Evolutionary conservation across 2,329 filamentous ascomycete genomes (phyloP).

Genomic region (Phialocephala subalpina): DNA sequence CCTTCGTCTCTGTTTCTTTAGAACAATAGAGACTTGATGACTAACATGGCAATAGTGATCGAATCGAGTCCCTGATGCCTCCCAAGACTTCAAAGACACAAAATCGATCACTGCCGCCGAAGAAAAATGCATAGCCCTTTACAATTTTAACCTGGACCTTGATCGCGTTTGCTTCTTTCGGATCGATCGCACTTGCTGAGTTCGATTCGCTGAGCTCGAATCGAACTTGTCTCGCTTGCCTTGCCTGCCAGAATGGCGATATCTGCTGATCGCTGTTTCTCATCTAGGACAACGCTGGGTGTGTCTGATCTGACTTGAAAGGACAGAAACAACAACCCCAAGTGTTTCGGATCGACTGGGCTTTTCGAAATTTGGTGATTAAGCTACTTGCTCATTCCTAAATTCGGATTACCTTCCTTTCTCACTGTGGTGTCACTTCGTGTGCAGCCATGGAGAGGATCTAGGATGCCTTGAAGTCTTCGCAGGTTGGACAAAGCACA

Average conservation of each 20-base stretch:
- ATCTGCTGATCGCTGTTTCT: background rate
- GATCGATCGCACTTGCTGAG: background rate
- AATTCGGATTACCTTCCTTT: slow-evolving; percentile 49
- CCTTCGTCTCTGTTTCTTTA: slow-evolving; percentile 25
- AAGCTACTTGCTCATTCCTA: slow-evolving; percentile 3
- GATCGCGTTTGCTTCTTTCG: slow-evolving; percentile 8
- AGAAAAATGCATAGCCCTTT: slow-evolving; percentile 19
- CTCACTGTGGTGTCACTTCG: slow-evolving; percentile 60
- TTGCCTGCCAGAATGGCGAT: slow-evolving; percentile 10
- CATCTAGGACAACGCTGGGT: background rate
- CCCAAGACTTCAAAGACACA: slow-evolving; percentile 27
- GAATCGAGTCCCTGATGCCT: slow-evolving; percentile 31
- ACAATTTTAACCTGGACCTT: slow-evolving; percentile 11
- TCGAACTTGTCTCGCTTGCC: background rate
- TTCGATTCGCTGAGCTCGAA: slow-evolving; percentile 1
- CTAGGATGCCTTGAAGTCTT: background rate
- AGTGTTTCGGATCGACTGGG: slow-evolving; percentile 4
- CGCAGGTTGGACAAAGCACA: too few relatives aligned
- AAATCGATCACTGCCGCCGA: slow-evolving; percentile 36
- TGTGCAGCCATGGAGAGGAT: slow-evolving; percentile 60
- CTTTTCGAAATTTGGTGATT: slow-evolving; percentile 18
- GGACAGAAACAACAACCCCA: slow-evolving; percentile 5
- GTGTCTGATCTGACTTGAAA: background rate
- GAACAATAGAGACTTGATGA: slow-evolving; percentile 23
- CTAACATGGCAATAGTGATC: slow-evolving; percentile 43